These are phyloP conservation scores for Rhodomyrtus psidioides DNA, from an alignment of 441 rosid genomes.

Conservation along the genomic window DNA sequence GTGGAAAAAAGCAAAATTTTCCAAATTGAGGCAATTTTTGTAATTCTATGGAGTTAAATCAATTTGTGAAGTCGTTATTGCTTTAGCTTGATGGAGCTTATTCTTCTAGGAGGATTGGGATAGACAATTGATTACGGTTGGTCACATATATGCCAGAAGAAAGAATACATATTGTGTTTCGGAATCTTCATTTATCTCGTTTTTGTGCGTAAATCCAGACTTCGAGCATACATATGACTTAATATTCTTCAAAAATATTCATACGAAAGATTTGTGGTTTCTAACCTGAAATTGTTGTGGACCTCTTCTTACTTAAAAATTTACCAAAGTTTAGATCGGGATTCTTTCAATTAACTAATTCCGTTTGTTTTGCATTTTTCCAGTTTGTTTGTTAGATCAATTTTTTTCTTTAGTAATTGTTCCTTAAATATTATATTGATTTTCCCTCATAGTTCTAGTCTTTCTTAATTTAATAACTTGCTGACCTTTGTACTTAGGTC, in stretches of 20 bases:
- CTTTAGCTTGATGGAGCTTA: not conserved
- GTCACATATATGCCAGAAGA: not conserved
- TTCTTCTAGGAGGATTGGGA: not conserved
- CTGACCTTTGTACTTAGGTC: slow-evolving; percentile 28
- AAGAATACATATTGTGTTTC: not conserved
- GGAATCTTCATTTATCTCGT: not conserved
- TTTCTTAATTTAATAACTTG: not conserved
- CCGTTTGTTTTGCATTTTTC: not conserved
- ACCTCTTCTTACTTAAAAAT: not conserved
- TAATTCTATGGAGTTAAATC: not conserved
- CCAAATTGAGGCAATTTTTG: not conserved
- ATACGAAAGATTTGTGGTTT: not conserved
- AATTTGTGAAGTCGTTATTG: not conserved
- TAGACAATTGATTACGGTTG: not conserved
- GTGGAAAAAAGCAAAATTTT: not conserved
- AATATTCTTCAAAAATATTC: not conserved
- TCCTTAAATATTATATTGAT: not conserved
- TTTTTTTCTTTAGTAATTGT: not conserved
- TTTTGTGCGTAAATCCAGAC: not conserved
- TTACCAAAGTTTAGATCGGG: not conserved
- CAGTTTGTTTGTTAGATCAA: not conserved
- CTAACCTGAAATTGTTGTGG: not conserved
- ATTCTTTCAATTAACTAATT: not conserved
- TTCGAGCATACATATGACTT: not conserved
- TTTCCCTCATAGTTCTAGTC: not conserved